Evolutionary conservation across 768 basidiomycete genomes (phyloP).

Genomic region (Naganishia friedmannii): DNA sequence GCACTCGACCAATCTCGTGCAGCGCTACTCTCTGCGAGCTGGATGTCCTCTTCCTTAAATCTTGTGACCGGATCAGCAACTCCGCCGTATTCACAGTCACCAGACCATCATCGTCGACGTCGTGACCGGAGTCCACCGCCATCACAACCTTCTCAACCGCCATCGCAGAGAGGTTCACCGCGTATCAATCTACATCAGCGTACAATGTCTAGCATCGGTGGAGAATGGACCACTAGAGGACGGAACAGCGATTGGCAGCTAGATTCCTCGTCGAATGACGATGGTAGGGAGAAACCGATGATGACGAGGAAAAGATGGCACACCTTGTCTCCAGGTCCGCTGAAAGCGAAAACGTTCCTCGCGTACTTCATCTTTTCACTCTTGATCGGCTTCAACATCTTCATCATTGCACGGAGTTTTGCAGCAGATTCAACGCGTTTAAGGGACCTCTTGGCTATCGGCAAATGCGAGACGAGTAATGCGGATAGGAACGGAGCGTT

Average conservation of each 20-base stretch:
- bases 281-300: neutral
- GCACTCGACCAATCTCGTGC: neutral
- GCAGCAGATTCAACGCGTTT: neutral
- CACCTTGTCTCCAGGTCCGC: neutral
- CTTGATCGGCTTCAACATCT: slow-evolving; percentile 22
- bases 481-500: neutral
- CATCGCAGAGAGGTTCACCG: neutral
- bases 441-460: neutral
- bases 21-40: neutral
- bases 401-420: slow-evolving; percentile 15
- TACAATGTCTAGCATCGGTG: neutral
- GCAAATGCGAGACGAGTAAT: neutral
- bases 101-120: slow-evolving; percentile 15
- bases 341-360: neutral
- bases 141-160: neutral
- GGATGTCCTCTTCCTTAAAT: neutral
- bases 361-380: slow-evolving; percentile 4
- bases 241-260: neutral
- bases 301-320: slow-evolving; percentile 1
- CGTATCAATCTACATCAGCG: neutral
- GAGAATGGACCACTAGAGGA: slow-evolving; percentile 4
- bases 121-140: slow-evolving; percentile 13
- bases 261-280: neutral
- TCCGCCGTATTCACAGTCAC: neutral
- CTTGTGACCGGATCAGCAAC: neutral